Percentiles rank a stretch among this genome's conserved stretches.
These are phyloP conservation scores for Penicillium brevicompactum DNA, from an alignment of 2,329 filamentous ascomycete species.

Conservation along the genomic window DNA sequence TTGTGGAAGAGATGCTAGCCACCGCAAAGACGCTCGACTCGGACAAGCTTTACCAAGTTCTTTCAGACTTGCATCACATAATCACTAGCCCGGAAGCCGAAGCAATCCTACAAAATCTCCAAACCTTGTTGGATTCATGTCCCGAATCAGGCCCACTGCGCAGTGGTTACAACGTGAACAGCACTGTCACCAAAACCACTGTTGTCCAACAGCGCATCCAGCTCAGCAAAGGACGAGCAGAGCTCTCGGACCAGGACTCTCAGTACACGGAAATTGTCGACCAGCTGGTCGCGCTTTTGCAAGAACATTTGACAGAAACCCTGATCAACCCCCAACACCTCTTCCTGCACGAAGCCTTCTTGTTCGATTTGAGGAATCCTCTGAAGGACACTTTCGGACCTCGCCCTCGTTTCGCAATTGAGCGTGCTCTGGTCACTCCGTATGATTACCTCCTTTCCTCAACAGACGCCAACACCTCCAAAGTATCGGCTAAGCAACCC, in stretches of 20 bases:
- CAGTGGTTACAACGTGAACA: slow-evolving; percentile 73
- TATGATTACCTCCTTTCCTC: slow-evolving; percentile 63
- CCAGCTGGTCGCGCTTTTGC: slow-evolving; percentile 48
- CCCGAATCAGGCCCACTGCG: slow-evolving; percentile 58
- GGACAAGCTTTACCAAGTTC: slow-evolving; percentile 45
- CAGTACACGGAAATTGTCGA: slow-evolving; percentile 59
- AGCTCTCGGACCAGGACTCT: slow-evolving; percentile 55
- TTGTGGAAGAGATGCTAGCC: slow-evolving; percentile 56
- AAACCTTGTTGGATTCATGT: slow-evolving; percentile 50
- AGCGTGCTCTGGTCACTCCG: slow-evolving; percentile 60
- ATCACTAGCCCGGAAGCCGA: slow-evolving; percentile 40
- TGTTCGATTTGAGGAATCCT: slow-evolving; percentile 61
- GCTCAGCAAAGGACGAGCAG: slow-evolving; percentile 58
- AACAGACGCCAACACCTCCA: slow-evolving; percentile 34
- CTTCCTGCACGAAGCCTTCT: slow-evolving; percentile 59
- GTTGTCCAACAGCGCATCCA: slow-evolving; percentile 63
- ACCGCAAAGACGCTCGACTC: slow-evolving; percentile 57
- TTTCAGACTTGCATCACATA: slow-evolving; percentile 40
- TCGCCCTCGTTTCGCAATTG: slow-evolving; percentile 59
- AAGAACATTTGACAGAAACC: slow-evolving; percentile 47
- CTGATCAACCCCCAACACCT: slow-evolving; percentile 54
- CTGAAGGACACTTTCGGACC: slow-evolving; percentile 61
- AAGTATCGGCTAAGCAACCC: slow-evolving; percentile 56
- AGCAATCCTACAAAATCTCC: slow-evolving; percentile 51
- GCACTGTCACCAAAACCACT: slow-evolving; percentile 57